Conservation (phyloP, 2,329 filamentous ascomycete genomes). For the Pezicula neosporulosa region DNA sequence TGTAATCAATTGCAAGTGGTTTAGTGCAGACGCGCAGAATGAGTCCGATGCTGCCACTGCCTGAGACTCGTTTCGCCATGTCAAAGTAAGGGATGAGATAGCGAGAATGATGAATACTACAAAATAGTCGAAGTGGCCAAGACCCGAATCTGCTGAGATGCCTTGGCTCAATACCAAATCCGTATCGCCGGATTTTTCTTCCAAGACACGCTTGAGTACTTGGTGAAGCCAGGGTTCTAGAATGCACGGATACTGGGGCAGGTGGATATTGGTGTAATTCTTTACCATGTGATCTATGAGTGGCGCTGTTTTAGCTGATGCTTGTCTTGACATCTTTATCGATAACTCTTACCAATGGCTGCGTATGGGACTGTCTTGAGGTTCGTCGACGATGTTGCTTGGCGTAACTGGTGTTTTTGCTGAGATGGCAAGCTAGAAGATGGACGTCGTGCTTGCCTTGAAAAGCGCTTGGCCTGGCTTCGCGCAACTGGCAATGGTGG, state of each 20-base stretch:
- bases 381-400: not conserved
- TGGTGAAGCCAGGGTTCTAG: not conserved
- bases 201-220: not conserved
- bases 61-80: constrained; percentile 1
- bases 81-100: constrained; percentile 1
- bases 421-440: not conserved
- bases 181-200: not conserved
- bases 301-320: not conserved
- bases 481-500: not conserved
- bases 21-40: constrained; percentile 1
- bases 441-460: not conserved
- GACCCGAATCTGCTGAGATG: not conserved
- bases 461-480: not conserved
- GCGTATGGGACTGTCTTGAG: not conserved
- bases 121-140: constrained; percentile 3
- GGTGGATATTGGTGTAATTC: constrained; percentile 3
- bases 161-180: not conserved
- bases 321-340: too few species aligned
- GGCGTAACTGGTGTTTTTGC: too few species aligned
- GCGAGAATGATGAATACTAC: constrained; percentile 1
- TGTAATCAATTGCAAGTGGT: not conserved
- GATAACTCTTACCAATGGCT: not conserved
- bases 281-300: not conserved
- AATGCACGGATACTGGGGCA: constrained; percentile 3
- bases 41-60: not conserved